Evolutionary conservation across 1,284 basidiomycete genomes (phyloP).

Genomic region (Singerocomus rubriflavus): DNA sequence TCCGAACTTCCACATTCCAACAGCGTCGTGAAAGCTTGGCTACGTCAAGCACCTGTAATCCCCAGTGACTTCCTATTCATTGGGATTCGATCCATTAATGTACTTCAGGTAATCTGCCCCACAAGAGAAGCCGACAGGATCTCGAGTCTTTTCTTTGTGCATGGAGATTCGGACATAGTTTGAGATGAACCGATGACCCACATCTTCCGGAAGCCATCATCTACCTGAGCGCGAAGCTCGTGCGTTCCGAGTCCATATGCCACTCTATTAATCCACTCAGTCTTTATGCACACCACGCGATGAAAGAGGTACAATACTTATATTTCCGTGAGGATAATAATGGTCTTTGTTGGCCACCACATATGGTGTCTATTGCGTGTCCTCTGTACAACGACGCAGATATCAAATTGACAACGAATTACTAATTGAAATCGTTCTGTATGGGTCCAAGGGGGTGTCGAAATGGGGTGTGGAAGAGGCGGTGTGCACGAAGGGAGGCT

Average conservation of each 20-base stretch:
- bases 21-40: slow-evolving; percentile 23
- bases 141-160: neutral
- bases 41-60: slow-evolving; percentile 88
- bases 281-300: neutral
- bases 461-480: too few species aligned
- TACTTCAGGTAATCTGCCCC: slow-evolving; percentile 85
- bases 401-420: too few species aligned
- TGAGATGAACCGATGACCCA: slow-evolving; percentile 62
- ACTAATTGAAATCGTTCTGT: too few species aligned
- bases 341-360: too few species aligned
- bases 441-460: too few species aligned
- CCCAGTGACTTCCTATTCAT: slow-evolving; percentile 44
- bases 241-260: slow-evolving; percentile 72
- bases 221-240: slow-evolving; percentile 59
- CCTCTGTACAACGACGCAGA: too few species aligned
- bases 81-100: slow-evolving; percentile 14
- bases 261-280: slow-evolving; percentile 51
- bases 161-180: neutral
- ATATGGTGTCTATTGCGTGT: too few species aligned
- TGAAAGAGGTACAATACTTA: slow-evolving; percentile 39
- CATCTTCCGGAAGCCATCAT: slow-evolving; percentile 87
- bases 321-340: slow-evolving; percentile 84
- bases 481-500: too few species aligned
- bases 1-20: too few species aligned
- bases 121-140: slow-evolving; percentile 68